Percentiles rank a stretch among this genome's conserved stretches.
These are phyloP conservation scores for Coccomyxa sp. DNA, from an alignment of 139 green algal species.

Conservation along the genomic window DNA sequence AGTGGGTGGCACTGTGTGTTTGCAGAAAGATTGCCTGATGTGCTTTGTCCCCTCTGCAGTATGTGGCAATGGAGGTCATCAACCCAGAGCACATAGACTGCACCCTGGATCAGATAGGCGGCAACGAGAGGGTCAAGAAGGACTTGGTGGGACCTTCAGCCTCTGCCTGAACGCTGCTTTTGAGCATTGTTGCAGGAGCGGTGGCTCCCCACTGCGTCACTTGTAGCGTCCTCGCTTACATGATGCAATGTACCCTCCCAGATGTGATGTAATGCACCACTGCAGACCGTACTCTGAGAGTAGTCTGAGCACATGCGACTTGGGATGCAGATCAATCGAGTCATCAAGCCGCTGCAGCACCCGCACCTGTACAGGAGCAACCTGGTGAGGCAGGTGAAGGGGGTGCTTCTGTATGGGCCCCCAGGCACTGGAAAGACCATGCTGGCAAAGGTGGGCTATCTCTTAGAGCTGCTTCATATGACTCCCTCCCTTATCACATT, in stretches of 20 bases:
- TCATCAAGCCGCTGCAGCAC: conserved; percentile 76
- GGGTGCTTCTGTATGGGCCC: conserved; percentile 89
- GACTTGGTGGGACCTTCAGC: conserved; percentile 32
- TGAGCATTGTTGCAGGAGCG: background rate
- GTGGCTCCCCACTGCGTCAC: background rate
- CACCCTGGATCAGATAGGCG: conserved; percentile 72
- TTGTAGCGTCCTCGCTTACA: background rate
- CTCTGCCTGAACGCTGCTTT: background rate
- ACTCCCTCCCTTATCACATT: too few relatives aligned
- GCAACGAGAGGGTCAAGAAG: conserved; percentile 66
- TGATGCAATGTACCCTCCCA: background rate
- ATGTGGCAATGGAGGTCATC: conserved; percentile 77
- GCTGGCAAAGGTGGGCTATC: conserved; percentile 67
- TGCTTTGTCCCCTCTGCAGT: conserved; percentile 22
- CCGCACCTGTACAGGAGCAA: conserved; percentile 74
- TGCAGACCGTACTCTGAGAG: background rate
- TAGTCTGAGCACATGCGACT: background rate
- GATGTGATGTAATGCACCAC: background rate
- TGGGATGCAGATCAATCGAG: conserved; percentile 55
- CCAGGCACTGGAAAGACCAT: conserved; percentile 94
- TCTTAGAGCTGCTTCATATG: too few relatives aligned
- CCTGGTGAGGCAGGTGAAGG: conserved; percentile 76
- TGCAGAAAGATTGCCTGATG: background rate
- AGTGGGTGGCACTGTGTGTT: too few relatives aligned
- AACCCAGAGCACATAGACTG: conserved; percentile 80